Evolutionary conservation across 805 yeast species (phyloP).

Genomic region (Candida nitratophila): DNA sequence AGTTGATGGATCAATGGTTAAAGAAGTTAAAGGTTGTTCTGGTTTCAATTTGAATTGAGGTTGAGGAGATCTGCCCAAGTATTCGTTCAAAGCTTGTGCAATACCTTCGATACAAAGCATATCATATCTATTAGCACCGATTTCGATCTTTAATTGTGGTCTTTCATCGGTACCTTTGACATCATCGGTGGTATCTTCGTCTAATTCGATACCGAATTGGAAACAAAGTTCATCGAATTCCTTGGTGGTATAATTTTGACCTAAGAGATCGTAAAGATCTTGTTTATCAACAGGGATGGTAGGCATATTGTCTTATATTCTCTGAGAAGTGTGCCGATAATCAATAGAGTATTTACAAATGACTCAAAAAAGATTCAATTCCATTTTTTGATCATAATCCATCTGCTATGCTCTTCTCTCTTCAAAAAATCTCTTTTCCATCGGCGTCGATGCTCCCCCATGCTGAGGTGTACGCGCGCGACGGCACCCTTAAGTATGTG

Average conservation of each 20-base stretch:
- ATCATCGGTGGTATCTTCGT: slow-evolving; percentile 89
- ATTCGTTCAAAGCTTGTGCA: slow-evolving; percentile 89
- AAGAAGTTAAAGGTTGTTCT: slow-evolving; percentile 49
- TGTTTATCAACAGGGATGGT: slow-evolving; percentile 93
- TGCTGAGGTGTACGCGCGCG: not conserved
- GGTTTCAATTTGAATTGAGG: slow-evolving; percentile 64
- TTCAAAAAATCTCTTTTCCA: not conserved
- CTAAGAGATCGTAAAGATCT: slow-evolving; percentile 81
- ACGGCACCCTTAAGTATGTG: not conserved
- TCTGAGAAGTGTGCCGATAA: too few relatives aligned
- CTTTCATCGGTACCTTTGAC: slow-evolving; percentile 70
- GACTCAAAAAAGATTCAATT: too few relatives aligned
- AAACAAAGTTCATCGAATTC: slow-evolving; percentile 97
- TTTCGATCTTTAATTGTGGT: slow-evolving; percentile 95
- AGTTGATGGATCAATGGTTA: slow-evolving; percentile 74
- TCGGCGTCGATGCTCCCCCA: not conserved
- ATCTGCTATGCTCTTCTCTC: too few relatives aligned
- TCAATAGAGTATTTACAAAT: too few relatives aligned
- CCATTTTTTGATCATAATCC: too few relatives aligned
- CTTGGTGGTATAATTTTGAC: slow-evolving; percentile 61
- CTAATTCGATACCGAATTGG: slow-evolving; percentile 95
- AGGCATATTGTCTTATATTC: slow-evolving; percentile 60
- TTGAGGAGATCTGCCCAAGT: slow-evolving; percentile 58
- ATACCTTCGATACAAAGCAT: slow-evolving; percentile 98
- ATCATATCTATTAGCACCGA: slow-evolving; percentile 98